phyloP scores from a whole-genome alignment of 768 basidiomycete species.

The Trametes maxima region DNA sequence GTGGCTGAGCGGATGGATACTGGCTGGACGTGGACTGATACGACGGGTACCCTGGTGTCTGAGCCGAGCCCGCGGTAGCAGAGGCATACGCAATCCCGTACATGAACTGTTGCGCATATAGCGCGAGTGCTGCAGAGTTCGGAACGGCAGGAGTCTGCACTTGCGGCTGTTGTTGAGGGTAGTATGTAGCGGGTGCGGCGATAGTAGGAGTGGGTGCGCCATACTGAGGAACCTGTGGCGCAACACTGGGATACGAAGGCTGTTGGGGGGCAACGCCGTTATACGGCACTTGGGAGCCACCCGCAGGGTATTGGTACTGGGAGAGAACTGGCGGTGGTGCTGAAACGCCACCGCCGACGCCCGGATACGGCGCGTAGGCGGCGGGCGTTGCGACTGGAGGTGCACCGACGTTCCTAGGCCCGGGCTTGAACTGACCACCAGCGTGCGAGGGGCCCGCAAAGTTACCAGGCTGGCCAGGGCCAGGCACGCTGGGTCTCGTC shows the following conservation, averaged over 20 bases:
- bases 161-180: conserved; percentile 5
- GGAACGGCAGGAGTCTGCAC: background rate
- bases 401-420: conserved; percentile 11
- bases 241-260: background rate
- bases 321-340: background rate
- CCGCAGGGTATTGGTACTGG: background rate
- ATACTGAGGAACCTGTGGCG: background rate
- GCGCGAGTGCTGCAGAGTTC: background rate
- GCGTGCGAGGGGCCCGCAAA: conserved; percentile 1
- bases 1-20: background rate
- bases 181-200: background rate
- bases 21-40: background rate
- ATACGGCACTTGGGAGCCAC: background rate
- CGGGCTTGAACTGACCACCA: conserved; percentile 9
- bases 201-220: background rate
- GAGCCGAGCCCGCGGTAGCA: background rate
- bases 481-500: conserved; percentile 5
- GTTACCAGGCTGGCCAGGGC: conserved; percentile 14
- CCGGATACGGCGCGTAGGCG: conserved; percentile 9
- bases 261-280: background rate
- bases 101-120: conserved; percentile 7
- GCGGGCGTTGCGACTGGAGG: background rate
- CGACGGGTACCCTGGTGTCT: conserved; percentile 1
- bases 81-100: conserved; percentile 1
- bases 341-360: conserved; percentile 1